A percentile compares a stretch with the other conserved stretches of the same genome.
Conservation (phyloP, 225 moss, liverwort and hornwort genomes). For the Climacium dendroides region DNA sequence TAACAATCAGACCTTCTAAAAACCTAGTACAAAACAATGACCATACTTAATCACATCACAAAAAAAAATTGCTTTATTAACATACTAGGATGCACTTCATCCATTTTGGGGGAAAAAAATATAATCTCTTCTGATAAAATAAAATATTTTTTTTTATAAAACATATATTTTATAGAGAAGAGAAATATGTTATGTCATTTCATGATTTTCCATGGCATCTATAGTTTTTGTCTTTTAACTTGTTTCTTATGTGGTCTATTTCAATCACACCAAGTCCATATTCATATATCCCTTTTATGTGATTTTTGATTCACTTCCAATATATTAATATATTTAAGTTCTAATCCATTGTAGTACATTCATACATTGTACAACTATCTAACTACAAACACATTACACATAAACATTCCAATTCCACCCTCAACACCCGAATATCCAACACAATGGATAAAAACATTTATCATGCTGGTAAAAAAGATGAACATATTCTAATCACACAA, state of each 20-base stretch:
- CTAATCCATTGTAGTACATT: too few relatives aligned
- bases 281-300: not conserved
- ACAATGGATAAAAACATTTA: not conserved
- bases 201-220: too few relatives aligned
- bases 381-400: too few relatives aligned
- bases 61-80: not conserved
- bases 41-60: too few relatives aligned
- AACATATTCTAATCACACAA: too few relatives aligned
- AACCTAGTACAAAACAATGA: too few relatives aligned
- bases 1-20: too few relatives aligned
- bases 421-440: not conserved
- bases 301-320: not conserved
- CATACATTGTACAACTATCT: not conserved
- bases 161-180: not conserved
- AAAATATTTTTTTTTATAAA: not conserved
- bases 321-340: not conserved
- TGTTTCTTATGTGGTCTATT: not conserved
- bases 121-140: not conserved
- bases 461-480: not conserved
- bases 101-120: not conserved
- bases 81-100: not conserved
- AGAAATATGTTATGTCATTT: not conserved
- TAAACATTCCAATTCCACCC: not conserved
- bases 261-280: not conserved
- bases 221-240: too few relatives aligned